Base-by-base conservation (phyloP, 495 filamentous ascomycete species). In the Rhizodiscina lignyota region DNA sequence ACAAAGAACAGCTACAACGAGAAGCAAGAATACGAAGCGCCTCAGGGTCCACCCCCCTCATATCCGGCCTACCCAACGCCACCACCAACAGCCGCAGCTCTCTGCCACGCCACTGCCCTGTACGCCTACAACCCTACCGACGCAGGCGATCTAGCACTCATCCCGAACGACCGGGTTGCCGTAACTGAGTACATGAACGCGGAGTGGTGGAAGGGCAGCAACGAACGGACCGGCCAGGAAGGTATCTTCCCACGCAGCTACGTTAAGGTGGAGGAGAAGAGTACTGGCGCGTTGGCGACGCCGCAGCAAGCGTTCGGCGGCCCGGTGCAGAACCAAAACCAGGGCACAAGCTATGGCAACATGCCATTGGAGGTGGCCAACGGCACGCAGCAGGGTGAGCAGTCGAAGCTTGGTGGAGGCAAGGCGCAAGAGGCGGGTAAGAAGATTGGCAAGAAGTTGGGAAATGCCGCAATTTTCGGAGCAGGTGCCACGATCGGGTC, bases 121-220 rank as follows among this genome's bases (percentile, higher is more conserved):
- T 94, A 89, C 58, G 68, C 69, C 40, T 97, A 93, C 62, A 66
- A 63, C 18, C 77, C 75, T 11, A 66, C 72, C 21, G 83, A 94
- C 42, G 59, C 73, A 4, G 80, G 82, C 24, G 89, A 96, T 53
- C 63, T 86, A 36, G 67, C 67, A 1, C 67, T 97, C 44, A 63
- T 73, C 38, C 71, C 72, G 19, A 72, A 83, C 47, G 85, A 93
- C 56, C 64, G 67, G 17, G 63, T 97, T 43, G 66, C 71, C 32
- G 77, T 97, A 18, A 63, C 70, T 32, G 81, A 93, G 52, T 83
- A 94, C 58, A 83, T 91, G 73, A 96, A 94, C 46, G 73, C 72
- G 15, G 89, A 97, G 49, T 97, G 89, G 91, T 93, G 84, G 84
- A 74, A 80, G 60, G 89, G 89, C 36, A 71, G 70, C 18, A 84